These are phyloP conservation scores for Caloboletus firmus DNA, from an alignment of 1,284 basidiomycete genomes.

Conservation along the genomic window DNA sequence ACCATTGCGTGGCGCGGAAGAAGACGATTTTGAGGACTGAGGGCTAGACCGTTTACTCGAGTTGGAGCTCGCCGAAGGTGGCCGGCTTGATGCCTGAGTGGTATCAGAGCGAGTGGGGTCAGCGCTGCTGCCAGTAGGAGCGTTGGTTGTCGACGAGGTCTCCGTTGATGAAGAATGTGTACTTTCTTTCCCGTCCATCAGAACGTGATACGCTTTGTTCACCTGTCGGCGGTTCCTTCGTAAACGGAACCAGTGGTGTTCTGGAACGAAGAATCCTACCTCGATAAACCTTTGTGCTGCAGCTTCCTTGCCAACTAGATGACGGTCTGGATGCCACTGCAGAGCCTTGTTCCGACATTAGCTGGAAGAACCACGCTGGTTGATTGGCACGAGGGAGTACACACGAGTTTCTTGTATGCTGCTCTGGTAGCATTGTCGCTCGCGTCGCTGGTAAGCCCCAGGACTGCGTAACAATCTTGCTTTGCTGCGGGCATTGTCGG, in stretches of 20 bases:
- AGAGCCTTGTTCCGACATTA: constrained; percentile 27
- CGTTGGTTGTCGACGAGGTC: constrained; percentile 26
- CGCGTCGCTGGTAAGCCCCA: constrained; percentile 34
- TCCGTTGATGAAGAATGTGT: constrained; percentile 31
- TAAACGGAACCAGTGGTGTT: constrained; percentile 24
- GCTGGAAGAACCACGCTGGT: not conserved
- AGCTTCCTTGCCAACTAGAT: constrained; percentile 43
- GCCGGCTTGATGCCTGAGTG: constrained; percentile 29
- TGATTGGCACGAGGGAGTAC: constrained; percentile 7
- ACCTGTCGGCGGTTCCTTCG: constrained; percentile 17
- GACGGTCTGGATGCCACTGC: constrained; percentile 50
- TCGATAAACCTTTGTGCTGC: constrained; percentile 38
- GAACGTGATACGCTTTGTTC: constrained; percentile 51
- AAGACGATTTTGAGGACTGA: constrained; percentile 8
- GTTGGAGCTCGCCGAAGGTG: constrained; percentile 33
- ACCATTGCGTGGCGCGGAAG: constrained; percentile 14
- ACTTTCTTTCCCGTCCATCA: constrained; percentile 76
- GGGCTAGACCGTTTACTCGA: constrained; percentile 27
- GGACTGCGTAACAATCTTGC: constrained; percentile 24
- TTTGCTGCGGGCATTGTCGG: constrained; percentile 32
- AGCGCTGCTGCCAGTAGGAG: constrained; percentile 18
- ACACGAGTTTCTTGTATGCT: constrained; percentile 38
- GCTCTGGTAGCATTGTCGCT: constrained; percentile 34
- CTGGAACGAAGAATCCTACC: constrained; percentile 13
- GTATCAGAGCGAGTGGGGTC: constrained; percentile 25